Evolutionary conservation across 768 basidiomycete genomes (phyloP).

Genomic region (Trametes cingulata): DNA sequence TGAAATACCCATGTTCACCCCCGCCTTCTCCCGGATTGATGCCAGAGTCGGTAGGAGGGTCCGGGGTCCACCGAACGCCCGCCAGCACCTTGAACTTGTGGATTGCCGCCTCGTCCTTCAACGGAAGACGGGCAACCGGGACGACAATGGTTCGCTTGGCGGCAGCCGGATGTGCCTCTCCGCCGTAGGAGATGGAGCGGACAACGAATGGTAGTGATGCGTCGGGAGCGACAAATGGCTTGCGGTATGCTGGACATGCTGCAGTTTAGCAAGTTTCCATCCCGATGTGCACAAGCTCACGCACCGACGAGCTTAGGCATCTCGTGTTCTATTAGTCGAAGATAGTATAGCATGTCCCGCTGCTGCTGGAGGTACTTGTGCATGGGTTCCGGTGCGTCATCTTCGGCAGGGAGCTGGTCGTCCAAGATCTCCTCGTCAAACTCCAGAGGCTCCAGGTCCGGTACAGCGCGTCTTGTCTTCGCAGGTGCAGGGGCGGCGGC

Average conservation of each 20-base stretch:
- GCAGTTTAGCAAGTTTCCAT: conserved; percentile 2
- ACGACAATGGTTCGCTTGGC: conserved; percentile 74
- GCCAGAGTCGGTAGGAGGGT: conserved; percentile 72
- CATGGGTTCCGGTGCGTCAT: conserved; percentile 69
- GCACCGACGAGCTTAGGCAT: conserved; percentile 83
- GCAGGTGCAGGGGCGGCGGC: conserved; percentile 8
- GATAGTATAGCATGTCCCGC: conserved; percentile 70
- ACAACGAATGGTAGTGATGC: conserved; percentile 60
- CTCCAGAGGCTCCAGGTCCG: conserved; percentile 9
- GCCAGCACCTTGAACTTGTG: conserved; percentile 90
- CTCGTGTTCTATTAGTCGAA: conserved; percentile 87
- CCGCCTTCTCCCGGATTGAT: conserved; percentile 43
- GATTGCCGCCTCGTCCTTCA: conserved; percentile 60
- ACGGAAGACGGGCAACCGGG: conserved; percentile 71
- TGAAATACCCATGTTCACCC: conserved; percentile 78
- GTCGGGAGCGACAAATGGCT: conserved; percentile 73
- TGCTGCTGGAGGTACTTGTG: conserved; percentile 77
- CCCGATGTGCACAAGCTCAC: conserved; percentile 16
- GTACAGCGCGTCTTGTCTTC: conserved; percentile 20
- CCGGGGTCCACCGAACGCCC: conserved; percentile 82
- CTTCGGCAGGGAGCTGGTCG: conserved; percentile 38
- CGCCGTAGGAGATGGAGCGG: conserved; percentile 74
- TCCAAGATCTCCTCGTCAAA: conserved; percentile 24
- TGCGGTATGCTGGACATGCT: conserved; percentile 68
- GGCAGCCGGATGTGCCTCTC: conserved; percentile 71